phyloP scores from a whole-genome alignment of 805 yeast genomes.

The Starmera caribaea region DNA sequence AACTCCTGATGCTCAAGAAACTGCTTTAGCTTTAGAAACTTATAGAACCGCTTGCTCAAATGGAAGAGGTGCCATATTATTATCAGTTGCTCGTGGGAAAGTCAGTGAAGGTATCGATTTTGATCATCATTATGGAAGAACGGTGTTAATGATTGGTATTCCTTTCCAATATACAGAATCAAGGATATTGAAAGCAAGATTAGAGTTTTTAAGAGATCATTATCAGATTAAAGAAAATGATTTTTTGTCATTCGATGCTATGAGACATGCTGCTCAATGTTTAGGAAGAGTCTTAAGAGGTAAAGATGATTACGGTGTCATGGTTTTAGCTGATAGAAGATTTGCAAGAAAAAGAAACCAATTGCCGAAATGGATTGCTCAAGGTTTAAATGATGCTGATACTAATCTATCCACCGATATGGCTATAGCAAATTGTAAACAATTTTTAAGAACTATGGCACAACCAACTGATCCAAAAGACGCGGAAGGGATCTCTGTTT shows the following conservation, averaged over 20 bases:
- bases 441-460: conserved; percentile 85
- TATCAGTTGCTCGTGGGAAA: conserved; percentile 98
- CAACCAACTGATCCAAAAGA: conserved; percentile 87
- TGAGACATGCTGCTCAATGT: conserved; percentile 99
- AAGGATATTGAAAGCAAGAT: conserved; percentile 86
- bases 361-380: conserved; percentile 95
- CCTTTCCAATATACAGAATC: conserved; percentile 99
- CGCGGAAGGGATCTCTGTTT: conserved; percentile 89
- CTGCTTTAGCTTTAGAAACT: conserved; percentile 90
- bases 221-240: conserved; percentile 91
- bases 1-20: conserved; percentile 98
- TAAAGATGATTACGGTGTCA: conserved; percentile 96
- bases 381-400: conserved; percentile 87
- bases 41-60: conserved; percentile 94
- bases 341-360: conserved; percentile 80
- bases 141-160: conserved; percentile 97
- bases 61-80: conserved; percentile 93
- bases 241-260: conserved; percentile 94
- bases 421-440: conserved; percentile 93
- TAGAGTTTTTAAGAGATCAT: conserved; percentile 88
- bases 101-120: conserved; percentile 99
- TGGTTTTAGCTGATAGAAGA: conserved; percentile 95
- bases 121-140: conserved; percentile 96
- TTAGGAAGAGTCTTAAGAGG: conserved; percentile 96
- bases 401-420: conserved; percentile 89